Percentiles rank a stretch among this genome's conserved stretches.
Conservation (phyloP, 768 basidiomycete genomes). For the Hericium erinaceus region DNA sequence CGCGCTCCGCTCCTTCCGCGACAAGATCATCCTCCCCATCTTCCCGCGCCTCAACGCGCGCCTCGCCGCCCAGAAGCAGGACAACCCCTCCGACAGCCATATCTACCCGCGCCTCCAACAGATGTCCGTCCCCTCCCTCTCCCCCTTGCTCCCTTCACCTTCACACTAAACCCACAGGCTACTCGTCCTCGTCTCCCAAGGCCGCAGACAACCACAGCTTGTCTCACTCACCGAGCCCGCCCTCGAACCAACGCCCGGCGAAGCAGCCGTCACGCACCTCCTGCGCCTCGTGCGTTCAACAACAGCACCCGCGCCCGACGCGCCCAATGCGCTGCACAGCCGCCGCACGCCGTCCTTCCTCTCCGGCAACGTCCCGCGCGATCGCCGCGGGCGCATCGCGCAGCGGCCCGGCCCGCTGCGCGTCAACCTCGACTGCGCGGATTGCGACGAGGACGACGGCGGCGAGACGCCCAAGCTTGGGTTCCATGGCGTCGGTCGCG, state of each 20-base stretch:
- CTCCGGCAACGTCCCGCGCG: slow-evolving; percentile 64
- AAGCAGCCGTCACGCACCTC: slow-evolving; percentile 60
- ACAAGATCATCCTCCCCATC: slow-evolving; percentile 66
- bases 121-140: slow-evolving; percentile 40
- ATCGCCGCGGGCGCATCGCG: slow-evolving; percentile 70
- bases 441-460: slow-evolving; percentile 19
- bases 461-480: slow-evolving; percentile 10
- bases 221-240: slow-evolving; percentile 48
- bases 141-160: not conserved
- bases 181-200: slow-evolving; percentile 66
- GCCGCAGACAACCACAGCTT: slow-evolving; percentile 46
- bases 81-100: slow-evolving; percentile 43
- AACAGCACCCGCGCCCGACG: slow-evolving; percentile 19
- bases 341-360: slow-evolving; percentile 57
- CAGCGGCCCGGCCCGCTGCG: slow-evolving; percentile 23
- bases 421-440: slow-evolving; percentile 6
- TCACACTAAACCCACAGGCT: slow-evolving; percentile 34
- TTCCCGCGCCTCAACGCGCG: slow-evolving; percentile 45
- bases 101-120: slow-evolving; percentile 69
- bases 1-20: slow-evolving; percentile 73
- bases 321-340: slow-evolving; percentile 13
- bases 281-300: slow-evolving; percentile 54
- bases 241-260: slow-evolving; percentile 50
- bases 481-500: not conserved
- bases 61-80: slow-evolving; percentile 47